Evolutionary conservation across 2,329 filamentous ascomycete genomes (phyloP), one percentile per base, ranked within the genome.

Genomic region (Neodidymelliopsis sp.): DNA sequence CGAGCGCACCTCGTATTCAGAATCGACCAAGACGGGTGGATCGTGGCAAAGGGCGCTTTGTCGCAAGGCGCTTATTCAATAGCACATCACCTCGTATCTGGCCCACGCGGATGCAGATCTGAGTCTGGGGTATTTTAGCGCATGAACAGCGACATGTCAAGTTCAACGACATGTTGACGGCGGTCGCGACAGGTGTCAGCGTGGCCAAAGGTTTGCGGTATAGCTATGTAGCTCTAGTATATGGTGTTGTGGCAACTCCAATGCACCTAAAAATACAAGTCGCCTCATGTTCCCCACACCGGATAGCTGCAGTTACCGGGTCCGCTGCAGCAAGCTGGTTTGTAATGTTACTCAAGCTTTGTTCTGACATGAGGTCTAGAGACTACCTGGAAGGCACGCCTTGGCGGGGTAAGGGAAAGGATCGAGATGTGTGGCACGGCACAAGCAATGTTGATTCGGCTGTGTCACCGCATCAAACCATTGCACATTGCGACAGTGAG

Each of bases 111-210:
- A 40, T 34, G 45, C 45, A 39, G 55, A 60, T 62, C 48, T 47
- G 59, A 60, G 52, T 59, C 60, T 54, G 58, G 65, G 65, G 62
- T 59, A 55, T 45, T 44, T n/a, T 67, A 67, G 63, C 48, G 49
- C 33, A 31, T 24, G 23, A 11, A 9, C 39, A 7, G 34, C 33
- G 24, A 34, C 29, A 34, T 47, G 28, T 42, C 22, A 28, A 45
- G 37, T 27, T 28, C 22, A 16, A 52, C 36, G 36, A 42, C 41
- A 42, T 4, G 6, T 45, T 18, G 23, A 50, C 24, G 23, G 47
- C 19, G n/a, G 16, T 31, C 45, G 24, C n/a, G 33, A 30, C 27
- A 28, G 13, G 28, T 18, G 40, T 20, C 35, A 35, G 15, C 30
- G 36, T 40, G 36, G 20, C 18, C 29, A 35, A 25, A 19, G 10